Conservation (phyloP, 2,329 filamentous ascomycete genomes). For the Paraphoma chrysanthemicola region DNA sequence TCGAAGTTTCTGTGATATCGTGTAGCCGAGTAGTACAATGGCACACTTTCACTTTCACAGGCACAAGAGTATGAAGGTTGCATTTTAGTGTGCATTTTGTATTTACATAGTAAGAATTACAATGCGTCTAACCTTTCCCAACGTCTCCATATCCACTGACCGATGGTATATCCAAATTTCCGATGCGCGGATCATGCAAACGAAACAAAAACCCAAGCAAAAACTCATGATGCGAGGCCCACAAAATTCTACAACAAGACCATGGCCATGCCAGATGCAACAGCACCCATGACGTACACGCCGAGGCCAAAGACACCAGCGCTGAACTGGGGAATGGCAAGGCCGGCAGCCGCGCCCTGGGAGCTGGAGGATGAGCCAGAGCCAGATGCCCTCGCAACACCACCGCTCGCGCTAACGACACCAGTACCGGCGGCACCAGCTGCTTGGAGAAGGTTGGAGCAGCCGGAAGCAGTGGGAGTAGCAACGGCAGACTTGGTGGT, state of each 20-base stretch:
- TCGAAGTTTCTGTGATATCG: too few relatives aligned
- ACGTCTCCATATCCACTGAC: not conserved
- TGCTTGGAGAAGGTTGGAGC: constrained; percentile 65
- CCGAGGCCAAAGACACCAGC: constrained; percentile 57
- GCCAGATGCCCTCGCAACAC: constrained; percentile 27
- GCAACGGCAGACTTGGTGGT: constrained; percentile 59
- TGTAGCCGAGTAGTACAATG: not conserved
- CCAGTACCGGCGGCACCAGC: constrained; percentile 69
- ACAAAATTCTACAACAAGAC: constrained; percentile 56
- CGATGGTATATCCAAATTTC: not conserved
- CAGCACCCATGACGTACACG: constrained; percentile 58
- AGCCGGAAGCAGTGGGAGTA: constrained; percentile 57
- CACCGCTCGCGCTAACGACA: constrained; percentile 57
- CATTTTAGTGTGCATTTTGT: constrained; percentile 4
- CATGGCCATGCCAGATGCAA: constrained; percentile 62
- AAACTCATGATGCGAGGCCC: not conserved
- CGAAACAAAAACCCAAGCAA: constrained; percentile 6
- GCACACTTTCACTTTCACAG: not conserved
- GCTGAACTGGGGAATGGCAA: constrained; percentile 55
- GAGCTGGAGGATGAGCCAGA: constrained; percentile 17
- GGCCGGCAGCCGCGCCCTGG: constrained; percentile 48
- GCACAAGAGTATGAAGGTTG: not conserved
- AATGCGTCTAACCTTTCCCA: constrained; percentile 3
- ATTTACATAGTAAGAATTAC: constrained; percentile 8
- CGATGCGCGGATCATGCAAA: constrained; percentile 11